A percentile compares a stretch with the other conserved stretches of the same genome.
Conservation (phyloP, 1,284 basidiomycete species). For the Vanrija sp. region DNA sequence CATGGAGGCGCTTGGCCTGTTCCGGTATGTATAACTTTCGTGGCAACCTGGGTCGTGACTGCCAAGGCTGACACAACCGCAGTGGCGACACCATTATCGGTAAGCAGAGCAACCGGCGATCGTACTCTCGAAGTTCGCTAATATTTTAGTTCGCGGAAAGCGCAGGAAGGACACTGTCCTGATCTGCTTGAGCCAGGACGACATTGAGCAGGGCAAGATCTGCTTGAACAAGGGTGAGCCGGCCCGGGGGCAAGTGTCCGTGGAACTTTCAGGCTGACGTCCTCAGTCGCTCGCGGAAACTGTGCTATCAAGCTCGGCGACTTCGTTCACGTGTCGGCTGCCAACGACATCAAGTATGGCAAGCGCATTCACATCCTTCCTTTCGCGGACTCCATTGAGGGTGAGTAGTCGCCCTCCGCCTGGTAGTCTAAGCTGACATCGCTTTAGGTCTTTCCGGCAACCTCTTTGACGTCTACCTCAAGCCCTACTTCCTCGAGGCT, state of each 20-base stretch:
- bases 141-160: slow-evolving; percentile 65
- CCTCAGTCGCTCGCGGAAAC: slow-evolving; percentile 91
- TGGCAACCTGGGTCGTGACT: background rate
- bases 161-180: slow-evolving; percentile 93
- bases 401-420: slow-evolving; percentile 38
- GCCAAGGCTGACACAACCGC: background rate
- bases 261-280: background rate
- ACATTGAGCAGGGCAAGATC: slow-evolving; percentile 95
- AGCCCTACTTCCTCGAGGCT: slow-evolving; percentile 97
- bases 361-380: slow-evolving; percentile 96
- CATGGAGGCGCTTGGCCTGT: slow-evolving; percentile 91
- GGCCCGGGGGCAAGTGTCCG: too few species aligned
- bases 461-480: slow-evolving; percentile 97
- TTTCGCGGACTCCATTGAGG: slow-evolving; percentile 98
- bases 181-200: slow-evolving; percentile 91
- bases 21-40: slow-evolving; percentile 61
- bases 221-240: slow-evolving; percentile 83
- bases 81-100: slow-evolving; percentile 46
- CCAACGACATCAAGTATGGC: slow-evolving; percentile 98
- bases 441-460: slow-evolving; percentile 76
- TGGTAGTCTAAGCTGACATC: background rate
- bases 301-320: slow-evolving; percentile 96
- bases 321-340: slow-evolving; percentile 90
- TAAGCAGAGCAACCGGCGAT: slow-evolving; percentile 10
- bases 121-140: background rate